These are phyloP conservation scores for Metschnikowia baotianmanensis DNA, from an alignment of 805 yeast genomes.

Conservation along the genomic window DNA sequence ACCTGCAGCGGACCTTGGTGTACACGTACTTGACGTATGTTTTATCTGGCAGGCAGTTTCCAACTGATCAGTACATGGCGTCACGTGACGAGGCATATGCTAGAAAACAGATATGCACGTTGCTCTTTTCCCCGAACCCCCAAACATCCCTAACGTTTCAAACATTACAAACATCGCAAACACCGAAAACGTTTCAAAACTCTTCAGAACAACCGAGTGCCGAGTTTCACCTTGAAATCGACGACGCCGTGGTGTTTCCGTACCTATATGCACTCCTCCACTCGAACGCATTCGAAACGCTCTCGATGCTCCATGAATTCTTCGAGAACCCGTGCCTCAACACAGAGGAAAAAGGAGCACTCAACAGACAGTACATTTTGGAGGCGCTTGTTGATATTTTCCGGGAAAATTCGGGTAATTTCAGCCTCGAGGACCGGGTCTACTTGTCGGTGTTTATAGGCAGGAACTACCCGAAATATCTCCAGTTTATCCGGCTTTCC, in stretches of 20 bases:
- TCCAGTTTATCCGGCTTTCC: constrained; percentile 74
- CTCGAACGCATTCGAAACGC: constrained; percentile 55
- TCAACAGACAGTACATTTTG: constrained; percentile 74
- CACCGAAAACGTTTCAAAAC: too few species aligned
- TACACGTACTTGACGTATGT: constrained; percentile 64
- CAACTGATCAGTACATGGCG: constrained; percentile 55
- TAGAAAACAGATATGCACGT: constrained; percentile 10
- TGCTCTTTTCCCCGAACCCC: constrained; percentile 36
- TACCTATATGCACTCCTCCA: constrained; percentile 59
- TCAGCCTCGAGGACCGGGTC: constrained; percentile 26
- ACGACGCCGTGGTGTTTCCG: constrained; percentile 47
- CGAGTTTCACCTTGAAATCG: constrained; percentile 6
- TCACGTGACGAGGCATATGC: constrained; percentile 18
- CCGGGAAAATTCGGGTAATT: constrained; percentile 29
- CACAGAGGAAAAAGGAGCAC: constrained; percentile 47
- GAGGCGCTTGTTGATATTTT: constrained; percentile 67
- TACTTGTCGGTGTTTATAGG: constrained; percentile 69
- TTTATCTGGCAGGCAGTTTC: constrained; percentile 78
- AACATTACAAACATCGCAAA: too few species aligned
- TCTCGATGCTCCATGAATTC: constrained; percentile 72
- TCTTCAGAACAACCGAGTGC: background rate
- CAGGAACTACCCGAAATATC: constrained; percentile 77
- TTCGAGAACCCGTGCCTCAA: constrained; percentile 79
- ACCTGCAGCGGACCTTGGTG: constrained; percentile 23
- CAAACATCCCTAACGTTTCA: too few species aligned